phyloP scores from a whole-genome alignment of 805 yeast genomes.

The Saccharomyces paradoxus region DNA sequence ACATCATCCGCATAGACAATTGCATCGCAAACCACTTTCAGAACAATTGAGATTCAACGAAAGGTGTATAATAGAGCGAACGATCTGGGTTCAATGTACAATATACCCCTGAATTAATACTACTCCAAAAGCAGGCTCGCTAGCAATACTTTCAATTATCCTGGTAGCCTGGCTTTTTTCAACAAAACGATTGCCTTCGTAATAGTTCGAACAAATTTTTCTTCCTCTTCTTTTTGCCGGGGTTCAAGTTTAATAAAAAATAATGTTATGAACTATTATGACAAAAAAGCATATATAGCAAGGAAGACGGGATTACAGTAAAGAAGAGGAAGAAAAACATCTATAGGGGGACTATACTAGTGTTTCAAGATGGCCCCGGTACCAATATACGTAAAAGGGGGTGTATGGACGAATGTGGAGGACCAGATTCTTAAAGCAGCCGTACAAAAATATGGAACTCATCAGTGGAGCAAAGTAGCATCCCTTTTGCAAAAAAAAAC shows the following conservation, averaged over 20 bases:
- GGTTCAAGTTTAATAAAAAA: background rate
- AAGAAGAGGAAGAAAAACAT: background rate
- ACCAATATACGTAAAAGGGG: constrained; percentile 76
- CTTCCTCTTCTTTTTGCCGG: background rate
- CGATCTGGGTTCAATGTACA: background rate
- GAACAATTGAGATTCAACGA: background rate
- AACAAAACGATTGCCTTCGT: background rate
- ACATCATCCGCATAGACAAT: constrained; percentile 23
- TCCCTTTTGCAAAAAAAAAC: constrained; percentile 77
- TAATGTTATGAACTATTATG: background rate
- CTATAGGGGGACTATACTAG: background rate
- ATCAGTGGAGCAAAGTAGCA: constrained; percentile 91
- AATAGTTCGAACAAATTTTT: background rate
- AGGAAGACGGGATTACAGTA: background rate
- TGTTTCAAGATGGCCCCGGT: constrained; percentile 30
- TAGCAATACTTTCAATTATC: background rate
- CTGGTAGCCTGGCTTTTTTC: background rate
- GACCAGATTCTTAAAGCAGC: constrained; percentile 90
- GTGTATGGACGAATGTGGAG: constrained; percentile 76
- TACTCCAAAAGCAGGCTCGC: background rate
- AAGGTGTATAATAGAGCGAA: background rate
- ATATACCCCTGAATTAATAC: background rate
- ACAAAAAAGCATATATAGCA: background rate
- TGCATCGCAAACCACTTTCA: background rate
- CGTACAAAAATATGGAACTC: constrained; percentile 83